A percentile compares a stretch with the other conserved stretches of the same genome.
Conservation (phyloP, 176 grass and related monocot genomes). For the Cymbopogon citratus region DNA sequence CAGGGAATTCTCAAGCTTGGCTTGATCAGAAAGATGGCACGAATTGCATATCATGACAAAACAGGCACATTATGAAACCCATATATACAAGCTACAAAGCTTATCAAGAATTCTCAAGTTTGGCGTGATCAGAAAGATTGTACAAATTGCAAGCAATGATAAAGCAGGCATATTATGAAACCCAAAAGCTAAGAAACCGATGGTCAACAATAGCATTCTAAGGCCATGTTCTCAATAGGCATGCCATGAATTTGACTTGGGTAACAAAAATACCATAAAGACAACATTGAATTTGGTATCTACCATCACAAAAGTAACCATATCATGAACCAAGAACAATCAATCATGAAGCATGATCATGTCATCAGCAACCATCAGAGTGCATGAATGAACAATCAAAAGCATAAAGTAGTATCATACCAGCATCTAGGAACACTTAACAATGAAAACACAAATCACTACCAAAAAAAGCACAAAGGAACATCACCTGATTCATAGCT, state of each 20-base stretch:
- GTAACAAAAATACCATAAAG: constrained; percentile 8
- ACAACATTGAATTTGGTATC: not conserved
- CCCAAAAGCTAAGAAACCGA: not conserved
- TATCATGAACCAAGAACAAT: not conserved
- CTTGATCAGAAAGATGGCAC: not conserved
- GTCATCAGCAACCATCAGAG: constrained; percentile 19
- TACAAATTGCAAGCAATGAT: not conserved
- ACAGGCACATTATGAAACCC: not conserved
- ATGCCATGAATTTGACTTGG: not conserved
- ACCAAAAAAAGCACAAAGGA: not conserved
- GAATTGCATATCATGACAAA: not conserved
- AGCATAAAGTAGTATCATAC: not conserved
- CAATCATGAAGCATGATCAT: not conserved
- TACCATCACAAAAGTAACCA: not conserved
- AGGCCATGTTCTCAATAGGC: not conserved
- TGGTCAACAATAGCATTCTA: not conserved
- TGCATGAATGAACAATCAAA: not conserved
- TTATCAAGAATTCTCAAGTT: not conserved
- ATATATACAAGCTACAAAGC: not conserved
- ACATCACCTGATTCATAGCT: constrained; percentile 79
- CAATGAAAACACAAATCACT: not conserved
- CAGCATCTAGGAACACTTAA: constrained; percentile 9
- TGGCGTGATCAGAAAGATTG: not conserved
- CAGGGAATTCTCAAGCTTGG: not conserved
- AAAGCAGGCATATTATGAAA: not conserved